Evolutionary conservation across 2,329 filamentous ascomycete genomes (phyloP), one percentile per base, ranked within the genome.

Genomic region (Cryphonectria japonica): DNA sequence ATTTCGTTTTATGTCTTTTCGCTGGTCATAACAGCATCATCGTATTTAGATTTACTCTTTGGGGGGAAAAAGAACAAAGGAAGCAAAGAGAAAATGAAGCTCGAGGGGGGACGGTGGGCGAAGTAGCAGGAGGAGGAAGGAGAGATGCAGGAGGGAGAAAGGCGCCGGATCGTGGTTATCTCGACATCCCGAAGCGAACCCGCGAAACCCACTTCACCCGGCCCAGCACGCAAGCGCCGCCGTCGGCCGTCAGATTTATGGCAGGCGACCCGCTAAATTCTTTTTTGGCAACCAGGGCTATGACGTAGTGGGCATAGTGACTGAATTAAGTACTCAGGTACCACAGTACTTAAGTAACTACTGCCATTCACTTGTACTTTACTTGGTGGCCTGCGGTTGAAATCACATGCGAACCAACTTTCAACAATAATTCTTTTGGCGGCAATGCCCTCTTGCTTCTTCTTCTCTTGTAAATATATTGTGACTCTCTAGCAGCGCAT

Each of bases 101-200:
- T n/a, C 19, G 7, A 50, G 46, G 8, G 46, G 2, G n/a, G 22
- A 8, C 11, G 46, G 46, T 50, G 46, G 22, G 46, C 46, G 46
- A 50, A 9, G n/a, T 50, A 50, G 46, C 2, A 50, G 22, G 19
- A 50, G 46, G 46, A 50, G 46, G 46, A 50, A 19, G 22, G 22
- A 19, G 46, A 50, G 19, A 7, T 11, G 41, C 13, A 43, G 13
- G 41, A 16, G 34, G 34, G 34, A 43, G 41, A 13, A 37, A 37
- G 37, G 19, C 46, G 46, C 19, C 19, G 46, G n/a, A 54, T 54
- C 26, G 29, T 26, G n/a, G 52, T 61, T 16, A 61, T 39, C 8
- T 61, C 4, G 54, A 39, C 22, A n/a, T 26, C 59, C 59, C 59
- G 59, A 39, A 34, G 59, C 59, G 59, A 39, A 22, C 59, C 59